A percentile compares a stretch with the other conserved stretches of the same genome.
Evolutionary conservation across 2,329 filamentous ascomycete species (phyloP).

Genomic region (Aureobasidium sp.): DNA sequence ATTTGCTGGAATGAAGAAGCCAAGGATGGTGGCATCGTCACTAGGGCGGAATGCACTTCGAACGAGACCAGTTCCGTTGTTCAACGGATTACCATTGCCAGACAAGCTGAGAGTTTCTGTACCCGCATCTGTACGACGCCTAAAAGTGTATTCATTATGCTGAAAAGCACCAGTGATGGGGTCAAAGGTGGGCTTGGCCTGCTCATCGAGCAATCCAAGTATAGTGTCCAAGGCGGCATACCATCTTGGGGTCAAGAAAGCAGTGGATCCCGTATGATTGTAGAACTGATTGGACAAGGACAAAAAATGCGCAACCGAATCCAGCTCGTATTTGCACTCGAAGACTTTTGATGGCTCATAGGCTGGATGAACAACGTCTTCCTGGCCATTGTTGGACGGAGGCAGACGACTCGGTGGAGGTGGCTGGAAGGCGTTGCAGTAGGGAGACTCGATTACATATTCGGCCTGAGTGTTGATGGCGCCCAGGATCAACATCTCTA

Average conservation of each 20-base stretch:
- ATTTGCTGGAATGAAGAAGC: conserved; percentile 92
- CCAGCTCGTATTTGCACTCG: conserved; percentile 98
- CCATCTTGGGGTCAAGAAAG: conserved; percentile 76
- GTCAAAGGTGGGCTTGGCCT: conserved; percentile 77
- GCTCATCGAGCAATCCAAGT: conserved; percentile 65
- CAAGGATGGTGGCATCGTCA: conserved; percentile 89
- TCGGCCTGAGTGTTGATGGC: conserved; percentile 95
- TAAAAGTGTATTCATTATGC: conserved; percentile 80
- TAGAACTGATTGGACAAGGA: conserved; percentile 81
- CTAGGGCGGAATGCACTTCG: conserved; percentile 90
- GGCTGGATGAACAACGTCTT: conserved; percentile 74
- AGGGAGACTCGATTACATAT: conserved; percentile 88
- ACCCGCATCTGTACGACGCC: conserved; percentile 67
- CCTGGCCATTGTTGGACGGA: conserved; percentile 69
- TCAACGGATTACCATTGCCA: conserved; percentile 87
- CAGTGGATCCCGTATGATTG: conserved; percentile 66
- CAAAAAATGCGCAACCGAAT: conserved; percentile 89
- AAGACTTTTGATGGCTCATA: conserved; percentile 85
- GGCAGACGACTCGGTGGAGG: conserved; percentile 73
- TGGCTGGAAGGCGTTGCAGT: conserved; percentile 98
- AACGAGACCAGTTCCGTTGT: conserved; percentile 73
- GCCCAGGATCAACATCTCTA: conserved; percentile 76
- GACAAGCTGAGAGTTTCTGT: conserved; percentile 82
- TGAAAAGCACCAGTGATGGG: conserved; percentile 55
- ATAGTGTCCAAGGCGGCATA: conserved; percentile 68